Percentiles rank a stretch among this genome's conserved stretches.
phyloP scores from a whole-genome alignment of 1,284 basidiomycete genomes.

The Dichomitus squalens region DNA sequence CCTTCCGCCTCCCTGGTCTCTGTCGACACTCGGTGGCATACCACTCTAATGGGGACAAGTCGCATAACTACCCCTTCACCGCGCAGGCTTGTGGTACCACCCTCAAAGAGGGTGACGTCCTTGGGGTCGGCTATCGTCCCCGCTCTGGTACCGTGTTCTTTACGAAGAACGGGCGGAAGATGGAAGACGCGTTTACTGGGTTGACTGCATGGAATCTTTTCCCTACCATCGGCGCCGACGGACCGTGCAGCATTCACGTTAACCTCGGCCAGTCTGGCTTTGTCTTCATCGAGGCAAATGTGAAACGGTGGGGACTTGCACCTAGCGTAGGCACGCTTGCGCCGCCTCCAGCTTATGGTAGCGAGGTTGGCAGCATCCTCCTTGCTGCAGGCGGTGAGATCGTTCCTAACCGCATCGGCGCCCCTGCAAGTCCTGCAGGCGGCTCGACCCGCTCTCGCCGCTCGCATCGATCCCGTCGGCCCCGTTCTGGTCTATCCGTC shows the following conservation, averaged over 20 bases:
- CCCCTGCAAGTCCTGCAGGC: slow-evolving; percentile 46
- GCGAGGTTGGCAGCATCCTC: slow-evolving; percentile 91
- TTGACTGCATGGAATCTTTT: slow-evolving; percentile 90
- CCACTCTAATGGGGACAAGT: slow-evolving; percentile 96
- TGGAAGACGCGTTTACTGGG: slow-evolving; percentile 92
- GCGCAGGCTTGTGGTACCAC: slow-evolving; percentile 83
- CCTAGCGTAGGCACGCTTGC: slow-evolving; percentile 94
- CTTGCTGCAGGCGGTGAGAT: slow-evolving; percentile 83
- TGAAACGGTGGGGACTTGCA: slow-evolving; percentile 97
- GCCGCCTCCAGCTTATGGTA: slow-evolving; percentile 94
- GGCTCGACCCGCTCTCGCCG: slow-evolving; percentile 57
- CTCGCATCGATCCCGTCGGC: slow-evolving; percentile 58
- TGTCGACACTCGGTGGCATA: slow-evolving; percentile 94
- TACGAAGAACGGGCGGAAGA: slow-evolving; percentile 92
- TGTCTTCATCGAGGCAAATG: slow-evolving; percentile 97
- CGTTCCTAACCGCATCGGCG: slow-evolving; percentile 36
- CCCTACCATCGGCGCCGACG: slow-evolving; percentile 93
- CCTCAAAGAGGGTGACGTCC: slow-evolving; percentile 91
- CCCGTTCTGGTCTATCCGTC: slow-evolving; percentile 35
- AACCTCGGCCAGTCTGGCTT: slow-evolving; percentile 96
- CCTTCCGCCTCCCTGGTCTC: slow-evolving; percentile 89
- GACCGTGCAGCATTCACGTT: slow-evolving; percentile 92
- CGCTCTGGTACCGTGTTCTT: slow-evolving; percentile 96
- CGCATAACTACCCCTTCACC: slow-evolving; percentile 96
- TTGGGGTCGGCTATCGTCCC: slow-evolving; percentile 92